Evolutionary conservation across 2,329 filamentous ascomycete genomes (phyloP).

Genomic region (Fusarium metavorans): DNA sequence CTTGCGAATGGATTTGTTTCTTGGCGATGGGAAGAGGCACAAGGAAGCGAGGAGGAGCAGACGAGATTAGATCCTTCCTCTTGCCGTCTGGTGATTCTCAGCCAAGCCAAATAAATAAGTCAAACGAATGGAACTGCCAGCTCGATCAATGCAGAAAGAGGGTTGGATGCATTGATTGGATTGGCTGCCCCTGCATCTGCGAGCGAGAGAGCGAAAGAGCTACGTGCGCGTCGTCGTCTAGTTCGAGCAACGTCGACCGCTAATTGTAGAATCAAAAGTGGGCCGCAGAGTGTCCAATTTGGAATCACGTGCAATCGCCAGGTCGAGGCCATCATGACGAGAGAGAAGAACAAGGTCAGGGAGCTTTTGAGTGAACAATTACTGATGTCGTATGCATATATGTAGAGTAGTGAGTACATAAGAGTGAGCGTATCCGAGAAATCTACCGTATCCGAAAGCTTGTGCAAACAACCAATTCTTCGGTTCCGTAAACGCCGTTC

Average conservation of each 20-base stretch:
- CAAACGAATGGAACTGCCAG: constrained; percentile 24
- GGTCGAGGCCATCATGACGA: background rate
- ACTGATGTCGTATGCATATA: background rate
- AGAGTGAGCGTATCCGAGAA: background rate
- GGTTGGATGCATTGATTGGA: constrained; percentile 26
- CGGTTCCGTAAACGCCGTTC: constrained; percentile 22
- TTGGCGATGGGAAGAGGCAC: background rate
- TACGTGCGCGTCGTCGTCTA: constrained; percentile 22
- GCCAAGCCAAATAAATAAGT: background rate
- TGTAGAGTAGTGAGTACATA: constrained; percentile 3
- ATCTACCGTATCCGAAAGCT: constrained; percentile 1
- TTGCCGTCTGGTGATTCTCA: background rate
- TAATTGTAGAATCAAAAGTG: constrained; percentile 31
- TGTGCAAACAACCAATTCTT: background rate
- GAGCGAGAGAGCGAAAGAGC: background rate
- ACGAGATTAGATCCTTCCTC: background rate
- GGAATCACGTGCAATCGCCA: constrained; percentile 29
- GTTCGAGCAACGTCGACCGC: constrained; percentile 27
- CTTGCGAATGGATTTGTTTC: background rate
- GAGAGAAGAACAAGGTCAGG: background rate
- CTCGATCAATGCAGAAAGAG: constrained; percentile 24
- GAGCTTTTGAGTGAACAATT: background rate
- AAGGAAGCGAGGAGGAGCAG: background rate
- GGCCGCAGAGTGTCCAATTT: constrained; percentile 9
- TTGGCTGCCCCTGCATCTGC: constrained; percentile 37